phyloP scores from a whole-genome alignment of 2,329 filamentous ascomycete genomes.

The Fonsecaea multimorphosa region DNA sequence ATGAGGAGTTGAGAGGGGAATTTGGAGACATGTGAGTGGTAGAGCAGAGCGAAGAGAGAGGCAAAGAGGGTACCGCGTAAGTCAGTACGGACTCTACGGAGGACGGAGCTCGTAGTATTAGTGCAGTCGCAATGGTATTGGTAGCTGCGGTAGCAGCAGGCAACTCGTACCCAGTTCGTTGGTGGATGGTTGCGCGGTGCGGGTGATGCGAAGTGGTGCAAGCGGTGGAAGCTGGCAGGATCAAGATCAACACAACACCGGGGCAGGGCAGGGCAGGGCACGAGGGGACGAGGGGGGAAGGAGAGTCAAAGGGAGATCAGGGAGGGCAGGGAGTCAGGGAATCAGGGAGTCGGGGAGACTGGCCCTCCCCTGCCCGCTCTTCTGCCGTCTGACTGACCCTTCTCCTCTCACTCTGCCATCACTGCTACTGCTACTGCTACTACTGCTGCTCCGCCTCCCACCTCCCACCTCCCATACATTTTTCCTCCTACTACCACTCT shows the following conservation, averaged over 20 bases:
- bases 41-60: not conserved
- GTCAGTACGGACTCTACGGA: no score
- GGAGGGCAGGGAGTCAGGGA: slow-evolving; percentile 1
- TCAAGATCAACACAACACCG: no score
- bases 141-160: not conserved
- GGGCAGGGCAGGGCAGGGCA: not conserved
- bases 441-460: slow-evolving; percentile 7
- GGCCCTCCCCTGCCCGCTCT: slow-evolving; percentile 9
- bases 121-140: no score
- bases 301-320: not conserved
- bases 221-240: not conserved
- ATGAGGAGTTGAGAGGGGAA: slow-evolving; percentile 14
- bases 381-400: no score
- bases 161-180: no score
- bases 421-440: not conserved
- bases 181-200: slow-evolving; percentile 1
- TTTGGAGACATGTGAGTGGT: slow-evolving; percentile 20
- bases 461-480: slow-evolving; percentile 21
- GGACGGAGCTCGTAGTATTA: not conserved
- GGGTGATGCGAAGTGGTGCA: slow-evolving; percentile 3
- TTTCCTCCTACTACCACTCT: slow-evolving; percentile 22
- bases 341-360: slow-evolving; percentile 8
- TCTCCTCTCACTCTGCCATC: slow-evolving; percentile 4
- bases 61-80: no score
- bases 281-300: not conserved